Evolutionary conservation across 495 filamentous ascomycete species (phyloP), one percentile per base, ranked within the genome.

Genomic region (Penicillium soppii): DNA sequence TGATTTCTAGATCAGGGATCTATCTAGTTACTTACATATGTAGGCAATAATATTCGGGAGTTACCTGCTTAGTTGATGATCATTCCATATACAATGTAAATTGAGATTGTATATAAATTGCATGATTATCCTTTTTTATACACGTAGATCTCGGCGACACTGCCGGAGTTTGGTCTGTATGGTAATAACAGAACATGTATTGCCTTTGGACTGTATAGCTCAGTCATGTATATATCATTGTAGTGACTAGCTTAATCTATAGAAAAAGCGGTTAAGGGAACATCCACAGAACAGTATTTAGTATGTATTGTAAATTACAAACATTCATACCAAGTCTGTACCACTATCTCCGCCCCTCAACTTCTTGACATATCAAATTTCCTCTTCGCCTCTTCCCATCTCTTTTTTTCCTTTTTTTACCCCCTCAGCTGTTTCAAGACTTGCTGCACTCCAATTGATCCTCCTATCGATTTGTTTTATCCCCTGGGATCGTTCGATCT

Each of bases 331-430:
- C 19, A 22, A 30, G 23, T 26, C 44, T 37, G 32, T 47, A 47
- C 44, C 32, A 47, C 44, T 47, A 47, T 47, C 30, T 47, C 52
- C 39, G 39, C 54, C 48, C 49, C 51, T 40, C 50, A 47, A 38
- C 54, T 44, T n/a, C 42, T 50, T 59, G 56, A 60, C 59, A 59
- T 46, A 57, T 63, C 59, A 37, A 53, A 50, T 59, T 55, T 57
- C 45, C 39, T 52, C 37, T 46, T 32, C 13, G 29, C 29, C 29
- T 52, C 29, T 42, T 41, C 26, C 41, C 25, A 16, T 37, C 30
- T 37, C 32, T 45, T 13, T 15, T 25, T 38, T 39, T 27, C 47
- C 27, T 56, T 37, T 45, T 12, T 43, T 20, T 23, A n/a, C n/a
- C n/a, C n/a, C n/a, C n/a, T n/a, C n/a, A n/a, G n/a, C 29, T 22